Evolutionary conservation across 2,329 filamentous ascomycete species (phyloP).

Genomic region (Colletotrichum sp.): DNA sequence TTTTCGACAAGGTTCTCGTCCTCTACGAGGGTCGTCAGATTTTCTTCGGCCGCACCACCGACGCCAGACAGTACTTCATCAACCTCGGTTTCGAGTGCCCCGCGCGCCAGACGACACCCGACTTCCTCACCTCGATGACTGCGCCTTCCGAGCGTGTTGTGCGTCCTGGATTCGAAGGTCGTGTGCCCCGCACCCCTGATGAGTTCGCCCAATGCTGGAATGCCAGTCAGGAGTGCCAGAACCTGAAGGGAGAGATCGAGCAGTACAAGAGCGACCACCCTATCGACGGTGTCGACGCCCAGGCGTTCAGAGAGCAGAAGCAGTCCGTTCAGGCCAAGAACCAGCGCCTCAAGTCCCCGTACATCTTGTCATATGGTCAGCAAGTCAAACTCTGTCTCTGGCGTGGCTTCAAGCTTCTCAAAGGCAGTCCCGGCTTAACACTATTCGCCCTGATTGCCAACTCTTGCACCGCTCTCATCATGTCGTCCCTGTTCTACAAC

Average conservation of each 20-base stretch:
- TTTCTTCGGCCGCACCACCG: slow-evolving; percentile 66
- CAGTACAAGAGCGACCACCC: slow-evolving; percentile 24
- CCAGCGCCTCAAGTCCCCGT: slow-evolving; percentile 54
- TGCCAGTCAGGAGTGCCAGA: slow-evolving; percentile 27
- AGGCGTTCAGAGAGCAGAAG: slow-evolving; percentile 6
- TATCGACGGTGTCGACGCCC: slow-evolving; percentile 5
- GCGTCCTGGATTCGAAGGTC: slow-evolving; percentile 28
- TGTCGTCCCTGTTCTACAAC: slow-evolving; percentile 57
- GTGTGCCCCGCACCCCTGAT: slow-evolving; percentile 33
- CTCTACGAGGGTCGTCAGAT: slow-evolving; percentile 71
- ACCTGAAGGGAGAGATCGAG: slow-evolving; percentile 32
- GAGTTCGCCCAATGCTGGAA: slow-evolving; percentile 33
- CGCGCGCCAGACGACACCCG: slow-evolving; percentile 67
- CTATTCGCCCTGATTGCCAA: slow-evolving; percentile 45
- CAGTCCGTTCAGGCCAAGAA: slow-evolving; percentile 31
- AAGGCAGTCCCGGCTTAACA: slow-evolving; percentile 42
- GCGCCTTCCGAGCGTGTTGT: slow-evolving; percentile 33
- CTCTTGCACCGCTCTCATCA: slow-evolving; percentile 53
- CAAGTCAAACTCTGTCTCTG: slow-evolving; percentile 49
- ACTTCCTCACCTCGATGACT: slow-evolving; percentile 71
- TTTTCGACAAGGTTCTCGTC: slow-evolving; percentile 68
- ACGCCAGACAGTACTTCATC: slow-evolving; percentile 69
- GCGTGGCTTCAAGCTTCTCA: slow-evolving; percentile 43
- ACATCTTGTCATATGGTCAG: slow-evolving; percentile 50
- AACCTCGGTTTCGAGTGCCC: slow-evolving; percentile 67